Evolutionary conservation across 225 moss, liverwort and hornwort species (phyloP).

Genomic region (Polytrichum formosum): DNA sequence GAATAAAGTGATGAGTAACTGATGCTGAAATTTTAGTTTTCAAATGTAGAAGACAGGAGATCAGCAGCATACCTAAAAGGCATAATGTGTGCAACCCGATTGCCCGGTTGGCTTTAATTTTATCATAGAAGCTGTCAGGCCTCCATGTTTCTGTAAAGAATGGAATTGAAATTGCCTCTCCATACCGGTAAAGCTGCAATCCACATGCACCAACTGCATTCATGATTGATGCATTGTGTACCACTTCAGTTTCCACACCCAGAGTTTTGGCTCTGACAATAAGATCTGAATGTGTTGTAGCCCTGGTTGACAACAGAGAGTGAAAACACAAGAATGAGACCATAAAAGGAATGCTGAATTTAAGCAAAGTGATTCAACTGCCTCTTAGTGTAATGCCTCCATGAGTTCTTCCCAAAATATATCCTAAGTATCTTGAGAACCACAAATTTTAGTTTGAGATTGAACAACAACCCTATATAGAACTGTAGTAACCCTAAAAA

Average conservation of each 20-base stretch:
- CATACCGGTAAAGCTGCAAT: conserved; percentile 91
- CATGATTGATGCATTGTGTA: conserved; percentile 98
- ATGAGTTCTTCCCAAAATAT: neutral
- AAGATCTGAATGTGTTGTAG: conserved; percentile 97
- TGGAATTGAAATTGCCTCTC: conserved; percentile 97
- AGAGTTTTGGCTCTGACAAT: conserved; percentile 83
- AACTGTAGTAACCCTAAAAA: too few species aligned
- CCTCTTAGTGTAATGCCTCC: neutral
- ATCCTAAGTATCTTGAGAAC: neutral
- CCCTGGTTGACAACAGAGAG: conserved; percentile 41
- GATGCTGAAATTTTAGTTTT: too few species aligned
- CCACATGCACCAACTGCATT: conserved; percentile 99
- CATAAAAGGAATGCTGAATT: neutral
- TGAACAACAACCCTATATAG: too few species aligned
- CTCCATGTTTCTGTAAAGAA: conserved; percentile 98
- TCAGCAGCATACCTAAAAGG: conserved; percentile 65
- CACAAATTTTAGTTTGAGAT: neutral
- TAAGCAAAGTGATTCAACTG: neutral
- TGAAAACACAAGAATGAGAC: neutral
- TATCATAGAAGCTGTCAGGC: conserved; percentile 96
- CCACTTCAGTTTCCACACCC: conserved; percentile 87
- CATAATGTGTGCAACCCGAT: conserved; percentile 95
- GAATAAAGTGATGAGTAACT: too few species aligned
- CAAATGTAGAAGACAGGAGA: neutral
- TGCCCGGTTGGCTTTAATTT: conserved; percentile 81